phyloP scores from a whole-genome alignment of 1,139 yeast genomes.

The Candida sanyaensis region DNA sequence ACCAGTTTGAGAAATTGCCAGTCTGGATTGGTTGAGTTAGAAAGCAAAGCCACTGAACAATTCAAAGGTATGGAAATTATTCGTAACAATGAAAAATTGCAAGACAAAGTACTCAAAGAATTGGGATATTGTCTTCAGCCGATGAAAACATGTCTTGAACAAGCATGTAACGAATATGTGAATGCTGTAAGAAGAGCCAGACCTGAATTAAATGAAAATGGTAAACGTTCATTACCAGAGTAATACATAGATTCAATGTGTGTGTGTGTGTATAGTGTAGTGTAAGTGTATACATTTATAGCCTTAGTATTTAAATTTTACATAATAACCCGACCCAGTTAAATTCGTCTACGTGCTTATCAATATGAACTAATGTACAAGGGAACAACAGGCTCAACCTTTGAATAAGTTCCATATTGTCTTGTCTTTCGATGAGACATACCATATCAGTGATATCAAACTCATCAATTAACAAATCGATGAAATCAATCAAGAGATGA shows the following conservation, averaged over 20 bases:
- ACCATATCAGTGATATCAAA: conserved; percentile 9
- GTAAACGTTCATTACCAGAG: conserved; percentile 24
- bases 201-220: conserved; percentile 26
- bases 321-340: conserved; percentile 13
- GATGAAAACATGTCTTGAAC: conserved; percentile 29
- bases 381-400: conserved; percentile 5
- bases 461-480: conserved; percentile 12
- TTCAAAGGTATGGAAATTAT: conserved; percentile 14
- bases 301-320: conserved; percentile 4
- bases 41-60: conserved; percentile 16
- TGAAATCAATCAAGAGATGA: conserved; percentile 5
- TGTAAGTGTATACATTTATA: background rate
- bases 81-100: conserved; percentile 29
- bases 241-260: background rate
- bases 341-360: conserved; percentile 10
- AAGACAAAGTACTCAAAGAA: conserved; percentile 36
- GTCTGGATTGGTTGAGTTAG: conserved; percentile 24
- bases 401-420: conserved; percentile 5
- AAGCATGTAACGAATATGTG: conserved; percentile 33
- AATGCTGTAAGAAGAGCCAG: conserved; percentile 22
- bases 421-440: conserved; percentile 8
- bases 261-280: background rate
- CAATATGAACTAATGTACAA: conserved; percentile 7
- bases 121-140: conserved; percentile 33
- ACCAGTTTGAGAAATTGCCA: conserved; percentile 38